Percentiles rank a stretch among this genome's conserved stretches.
phyloP scores from a whole-genome alignment of 495 filamentous ascomycete genomes.

The Thermothielavioides terrestris region DNA sequence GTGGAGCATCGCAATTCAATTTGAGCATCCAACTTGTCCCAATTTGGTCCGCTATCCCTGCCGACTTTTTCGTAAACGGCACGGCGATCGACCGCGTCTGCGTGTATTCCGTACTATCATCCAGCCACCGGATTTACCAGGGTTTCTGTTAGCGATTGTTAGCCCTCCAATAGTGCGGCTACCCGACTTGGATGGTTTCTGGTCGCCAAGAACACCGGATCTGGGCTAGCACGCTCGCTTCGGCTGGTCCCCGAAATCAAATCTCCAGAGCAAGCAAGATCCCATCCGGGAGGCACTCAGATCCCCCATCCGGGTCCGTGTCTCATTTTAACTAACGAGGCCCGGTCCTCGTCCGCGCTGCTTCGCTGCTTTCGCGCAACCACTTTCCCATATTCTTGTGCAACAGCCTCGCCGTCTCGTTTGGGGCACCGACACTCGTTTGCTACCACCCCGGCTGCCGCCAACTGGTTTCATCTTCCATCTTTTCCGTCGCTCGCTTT shows the following conservation, averaged over 20 bases:
- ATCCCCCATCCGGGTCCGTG: neutral
- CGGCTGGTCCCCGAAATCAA: constrained; percentile 10
- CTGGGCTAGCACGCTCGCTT: neutral
- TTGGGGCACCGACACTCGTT: constrained; percentile 8
- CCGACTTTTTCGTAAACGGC: neutral
- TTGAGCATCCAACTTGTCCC: neutral
- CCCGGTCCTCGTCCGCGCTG: neutral
- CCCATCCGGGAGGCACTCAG: constrained; percentile 2
- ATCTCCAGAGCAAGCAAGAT: constrained; percentile 12
- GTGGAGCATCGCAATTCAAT: constrained; percentile 9
- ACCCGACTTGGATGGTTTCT: neutral
- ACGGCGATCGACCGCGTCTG: neutral
- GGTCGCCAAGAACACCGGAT: constrained; percentile 8
- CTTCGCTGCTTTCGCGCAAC: neutral
- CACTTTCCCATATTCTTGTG: neutral
- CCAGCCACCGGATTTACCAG: neutral
- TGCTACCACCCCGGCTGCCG: neutral
- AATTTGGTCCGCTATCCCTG: constrained; percentile 1
- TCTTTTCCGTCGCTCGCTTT: neutral
- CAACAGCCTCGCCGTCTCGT: neutral
- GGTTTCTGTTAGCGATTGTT: neutral
- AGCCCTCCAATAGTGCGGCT: neutral
- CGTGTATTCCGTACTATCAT: neutral
- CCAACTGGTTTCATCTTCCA: neutral
- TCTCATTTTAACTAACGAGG: constrained; percentile 13